Conservation (phyloP, 108 stramenopile genomes). For the Skeletonema potamos region DNA sequence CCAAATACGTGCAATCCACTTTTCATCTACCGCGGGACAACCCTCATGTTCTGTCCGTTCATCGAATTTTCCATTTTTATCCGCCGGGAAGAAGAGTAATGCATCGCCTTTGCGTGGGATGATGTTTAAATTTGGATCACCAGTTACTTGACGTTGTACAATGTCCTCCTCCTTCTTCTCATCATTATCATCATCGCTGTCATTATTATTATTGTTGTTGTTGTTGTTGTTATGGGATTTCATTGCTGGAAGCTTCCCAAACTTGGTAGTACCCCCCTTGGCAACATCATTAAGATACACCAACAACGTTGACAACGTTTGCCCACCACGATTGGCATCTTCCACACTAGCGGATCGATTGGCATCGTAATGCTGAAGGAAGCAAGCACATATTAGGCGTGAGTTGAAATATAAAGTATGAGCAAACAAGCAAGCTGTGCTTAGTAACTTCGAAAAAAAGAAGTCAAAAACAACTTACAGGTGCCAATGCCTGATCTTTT, state of each 20-base stretch:
- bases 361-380: conserved; percentile 83
- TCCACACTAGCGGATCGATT: conserved; percentile 73
- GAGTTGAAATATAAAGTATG: too few species aligned
- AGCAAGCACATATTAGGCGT: too few species aligned
- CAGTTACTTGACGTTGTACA: conserved; percentile 16
- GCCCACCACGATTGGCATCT: conserved; percentile 79
- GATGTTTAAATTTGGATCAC: conserved; percentile 52
- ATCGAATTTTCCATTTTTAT: conserved; percentile 70
- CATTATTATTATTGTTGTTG: neutral
- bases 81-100: conserved; percentile 81
- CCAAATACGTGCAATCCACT: conserved; percentile 87
- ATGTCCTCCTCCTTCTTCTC: conserved; percentile 1
- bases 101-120: conserved; percentile 72
- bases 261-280: conserved; percentile 73
- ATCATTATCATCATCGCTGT: neutral
- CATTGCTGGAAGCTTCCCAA: conserved; percentile 54
- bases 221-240: conserved; percentile 22
- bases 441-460: too few species aligned
- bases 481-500: conserved; percentile 64
- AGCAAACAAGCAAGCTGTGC: too few species aligned
- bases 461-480: too few species aligned
- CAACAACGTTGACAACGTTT: conserved; percentile 73
- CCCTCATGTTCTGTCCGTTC: conserved; percentile 84
- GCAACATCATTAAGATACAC: conserved; percentile 83
- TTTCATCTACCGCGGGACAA: conserved; percentile 71